phyloP scores from a whole-genome alignment of 2,329 filamentous ascomycete genomes.

The Fusarium mexicanum region DNA sequence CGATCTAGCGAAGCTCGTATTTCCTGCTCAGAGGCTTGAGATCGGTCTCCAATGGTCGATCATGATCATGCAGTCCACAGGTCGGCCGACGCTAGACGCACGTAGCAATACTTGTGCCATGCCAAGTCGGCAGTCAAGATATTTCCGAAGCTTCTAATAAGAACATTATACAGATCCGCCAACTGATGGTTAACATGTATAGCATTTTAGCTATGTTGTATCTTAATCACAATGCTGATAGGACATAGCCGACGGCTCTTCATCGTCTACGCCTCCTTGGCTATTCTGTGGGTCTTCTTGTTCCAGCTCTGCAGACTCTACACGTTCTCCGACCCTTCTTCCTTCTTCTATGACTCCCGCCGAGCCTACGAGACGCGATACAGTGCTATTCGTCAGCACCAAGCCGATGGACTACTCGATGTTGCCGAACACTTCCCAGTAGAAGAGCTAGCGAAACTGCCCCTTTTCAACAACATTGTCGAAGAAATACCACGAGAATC shows the following conservation, averaged over 20 bases:
- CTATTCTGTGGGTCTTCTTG: conserved; percentile 27
- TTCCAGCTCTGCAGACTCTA: conserved; percentile 35
- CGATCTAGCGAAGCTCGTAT: background rate
- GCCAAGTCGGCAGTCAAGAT: background rate
- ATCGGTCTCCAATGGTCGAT: background rate
- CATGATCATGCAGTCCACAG: background rate
- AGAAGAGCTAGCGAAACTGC: background rate
- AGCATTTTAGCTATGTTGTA: no score
- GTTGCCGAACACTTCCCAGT: background rate
- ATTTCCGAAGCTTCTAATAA: background rate
- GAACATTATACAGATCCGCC: fast-evolving
- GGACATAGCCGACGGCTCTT: background rate
- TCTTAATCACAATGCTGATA: background rate
- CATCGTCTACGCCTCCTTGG: background rate
- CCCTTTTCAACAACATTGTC: background rate
- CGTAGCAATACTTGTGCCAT: background rate
- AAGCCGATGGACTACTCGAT: conserved; percentile 38
- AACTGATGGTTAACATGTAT: fast-evolving
- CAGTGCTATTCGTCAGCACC: conserved; percentile 33
- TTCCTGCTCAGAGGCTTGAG: no score
- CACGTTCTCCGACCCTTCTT: conserved; percentile 41
- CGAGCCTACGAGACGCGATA: conserved; percentile 40
- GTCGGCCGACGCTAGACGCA: background rate
- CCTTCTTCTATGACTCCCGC: conserved; percentile 39
- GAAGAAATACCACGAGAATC: background rate